Conservation (phyloP, 129 eudicot species). For the Escallonia rubra region DNA sequence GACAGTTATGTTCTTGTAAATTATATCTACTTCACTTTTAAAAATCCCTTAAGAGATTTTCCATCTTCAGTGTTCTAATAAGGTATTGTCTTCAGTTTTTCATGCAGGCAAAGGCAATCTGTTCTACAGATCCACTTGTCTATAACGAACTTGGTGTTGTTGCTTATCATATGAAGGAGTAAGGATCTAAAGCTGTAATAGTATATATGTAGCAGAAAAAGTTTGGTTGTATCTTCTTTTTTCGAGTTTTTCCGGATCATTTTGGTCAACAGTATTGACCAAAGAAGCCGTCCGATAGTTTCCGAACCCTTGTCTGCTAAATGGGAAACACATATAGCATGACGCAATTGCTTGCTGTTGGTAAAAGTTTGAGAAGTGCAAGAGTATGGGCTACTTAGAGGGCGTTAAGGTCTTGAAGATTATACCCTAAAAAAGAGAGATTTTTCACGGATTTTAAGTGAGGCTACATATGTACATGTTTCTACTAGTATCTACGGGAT, state of each 20-base stretch:
- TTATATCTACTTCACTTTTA: not conserved
- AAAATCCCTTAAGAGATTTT: not conserved
- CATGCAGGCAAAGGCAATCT: conserved; percentile 81
- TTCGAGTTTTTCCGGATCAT: not conserved
- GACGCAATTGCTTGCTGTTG: no score
- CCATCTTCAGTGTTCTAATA: conserved; percentile 6
- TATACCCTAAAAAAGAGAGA: no score
- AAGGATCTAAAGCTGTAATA: conserved; percentile 20
- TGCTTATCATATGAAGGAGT: conserved; percentile 94
- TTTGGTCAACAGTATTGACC: not conserved
- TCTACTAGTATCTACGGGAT: no score
- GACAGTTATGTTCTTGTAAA: no score
- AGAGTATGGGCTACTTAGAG: no score
- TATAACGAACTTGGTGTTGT: conserved; percentile 94
- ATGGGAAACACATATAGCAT: no score
- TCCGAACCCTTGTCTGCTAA: no score
- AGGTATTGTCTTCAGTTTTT: conserved; percentile 53
- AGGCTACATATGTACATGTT: no score
- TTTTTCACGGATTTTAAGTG: no score
- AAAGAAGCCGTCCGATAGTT: not conserved
- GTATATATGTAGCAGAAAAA: not conserved
- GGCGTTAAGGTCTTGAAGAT: no score
- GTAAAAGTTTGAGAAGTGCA: no score
- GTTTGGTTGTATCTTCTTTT: not conserved
- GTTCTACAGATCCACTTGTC: conserved; percentile 90